Evolutionary conservation across 1,139 yeast genomes (phyloP), one percentile per base, ranked within the genome.

Genomic region (Diutina pseudorugosa): DNA sequence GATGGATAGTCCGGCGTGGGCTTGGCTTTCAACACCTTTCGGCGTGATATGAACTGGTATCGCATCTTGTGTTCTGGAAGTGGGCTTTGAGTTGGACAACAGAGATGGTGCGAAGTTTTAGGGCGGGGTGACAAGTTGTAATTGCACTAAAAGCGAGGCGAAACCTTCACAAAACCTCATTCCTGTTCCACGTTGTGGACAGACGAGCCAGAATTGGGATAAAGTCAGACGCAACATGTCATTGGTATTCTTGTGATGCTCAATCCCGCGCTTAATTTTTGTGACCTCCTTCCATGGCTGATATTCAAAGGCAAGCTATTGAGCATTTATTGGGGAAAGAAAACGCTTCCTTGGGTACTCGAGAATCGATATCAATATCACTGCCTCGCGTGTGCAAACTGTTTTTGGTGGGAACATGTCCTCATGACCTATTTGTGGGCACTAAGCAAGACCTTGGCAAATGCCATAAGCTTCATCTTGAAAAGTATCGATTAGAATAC

Each of bases 241-340:
- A 6, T 9, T 30, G 36, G 36, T 11, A 14, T 11, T 14, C 36
- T 30, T 30, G 36, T 30, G 36, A 30, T 30, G 1, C n/a, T 30
- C n/a, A 1, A 30, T 30, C 36, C n/a, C 36, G 36, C 36, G n/a
- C 36, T 30, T 30, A 30, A 30, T 30, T 30, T 30, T 14, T 30
- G 36, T 30, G n/a, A 30, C 11, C 36, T 30, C 12, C 36, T 11
- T 4, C 36, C 20, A 70, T 71, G 75, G 85, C 90, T 1, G 82
- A 79, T 53, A 93, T 85, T 61, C 96, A 90, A 65, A 68, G 94
- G 54, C 79, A 80, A 67, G 77, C 81, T 56, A 70, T 90, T 45
- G 94, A 86, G 64, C 91, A 85, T 72, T 75, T 90, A 25, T 85
- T 90, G 93, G 96, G 96, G 9, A 72, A 71, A 53, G 86, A 80